Evolutionary conservation across 2,329 filamentous ascomycete species (phyloP), one percentile per base, ranked within the genome.

Genomic region (Aspergillus sp.): DNA sequence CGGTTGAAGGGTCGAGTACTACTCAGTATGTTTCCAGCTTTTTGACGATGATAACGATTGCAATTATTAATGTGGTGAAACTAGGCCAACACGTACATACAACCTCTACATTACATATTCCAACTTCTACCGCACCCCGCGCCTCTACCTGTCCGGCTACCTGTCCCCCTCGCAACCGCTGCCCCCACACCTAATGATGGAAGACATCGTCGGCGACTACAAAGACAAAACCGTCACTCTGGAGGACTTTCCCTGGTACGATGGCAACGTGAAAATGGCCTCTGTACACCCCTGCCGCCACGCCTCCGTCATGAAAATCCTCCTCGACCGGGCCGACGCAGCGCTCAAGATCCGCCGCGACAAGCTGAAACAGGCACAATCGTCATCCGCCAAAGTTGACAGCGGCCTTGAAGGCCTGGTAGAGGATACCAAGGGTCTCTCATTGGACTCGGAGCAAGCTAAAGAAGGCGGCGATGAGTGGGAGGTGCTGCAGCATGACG

Each of bases 91-190:
- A 45, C 86, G 93, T 58, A 95, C 88, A n/a, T 98, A 98, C 70
- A 95, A 87, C 41, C 85, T 98, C 57, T 98, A 98, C 78, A 97
- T 98, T 63, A 93, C 90, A 72, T 98, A 98, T 74, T 88, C 90
- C 4, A 87, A 90, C 33, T 96, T 95, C 76, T 98, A 97, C 73
- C 87, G 89, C 58, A 97, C 93, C 3, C 93, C 93, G 0, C 88
- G 93, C 30, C 82, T 97, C 61, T 98, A 96, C 70, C 83, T 98
- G 43, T 94, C 90, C 0, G 93, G 93, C 60, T 97, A 97, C 70
- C 75, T 82, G 10, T 80, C 86, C 22, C 81, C 82, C 49, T 88
- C 88, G 23, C 86, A 90, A 55, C 90, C 90, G 1, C 83, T 95
- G 0, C 82, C 86, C 3, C 90, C 90, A 2, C 80, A 86, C 45